phyloP scores from a whole-genome alignment of 306 rosid species.

The Cicer bijugum region DNA sequence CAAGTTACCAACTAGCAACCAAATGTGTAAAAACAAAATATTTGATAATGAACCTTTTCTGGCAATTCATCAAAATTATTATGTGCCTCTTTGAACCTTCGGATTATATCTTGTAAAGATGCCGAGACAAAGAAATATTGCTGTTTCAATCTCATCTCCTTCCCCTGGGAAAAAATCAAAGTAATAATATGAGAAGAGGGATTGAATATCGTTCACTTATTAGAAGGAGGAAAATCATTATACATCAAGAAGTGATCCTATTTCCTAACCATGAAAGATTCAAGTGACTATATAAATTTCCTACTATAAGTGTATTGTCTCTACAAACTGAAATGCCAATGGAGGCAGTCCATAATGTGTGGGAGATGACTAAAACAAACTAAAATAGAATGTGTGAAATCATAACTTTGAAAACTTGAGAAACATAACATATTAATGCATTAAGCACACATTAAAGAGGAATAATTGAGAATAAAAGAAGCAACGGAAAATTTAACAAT shows the following conservation, averaged over 20 bases:
- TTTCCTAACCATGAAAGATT: constrained; percentile 37
- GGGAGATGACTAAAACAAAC: constrained; percentile 32
- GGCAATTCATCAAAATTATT: constrained; percentile 62
- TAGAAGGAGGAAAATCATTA: constrained; percentile 11
- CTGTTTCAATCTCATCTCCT: constrained; percentile 74
- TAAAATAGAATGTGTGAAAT: constrained; percentile 21
- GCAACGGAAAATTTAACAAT: constrained; percentile 25
- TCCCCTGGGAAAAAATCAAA: constrained; percentile 59
- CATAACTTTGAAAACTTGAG: constrained; percentile 24
- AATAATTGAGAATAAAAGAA: constrained; percentile 35
- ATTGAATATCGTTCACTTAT: constrained; percentile 21
- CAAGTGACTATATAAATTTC: constrained; percentile 31
- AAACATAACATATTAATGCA: constrained; percentile 37
- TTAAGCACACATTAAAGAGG: constrained; percentile 32
- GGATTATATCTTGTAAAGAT: constrained; percentile 74
- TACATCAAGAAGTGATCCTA: constrained; percentile 25
- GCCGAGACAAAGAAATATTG: constrained; percentile 79
- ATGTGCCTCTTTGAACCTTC: constrained; percentile 74
- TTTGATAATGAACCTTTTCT: constrained; percentile 63
- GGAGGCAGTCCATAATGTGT: constrained; percentile 31
- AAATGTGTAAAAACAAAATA: constrained; percentile 24
- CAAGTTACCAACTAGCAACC: constrained; percentile 38
- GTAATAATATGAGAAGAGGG: constrained; percentile 27
- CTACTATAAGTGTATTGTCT: constrained; percentile 4
- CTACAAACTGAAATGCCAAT: constrained; percentile 24